A percentile compares a stretch with the other conserved stretches of the same genome.
These are phyloP conservation scores for Penicillium manginii DNA, from an alignment of 495 filamentous ascomycete genomes.

Conservation along the genomic window DNA sequence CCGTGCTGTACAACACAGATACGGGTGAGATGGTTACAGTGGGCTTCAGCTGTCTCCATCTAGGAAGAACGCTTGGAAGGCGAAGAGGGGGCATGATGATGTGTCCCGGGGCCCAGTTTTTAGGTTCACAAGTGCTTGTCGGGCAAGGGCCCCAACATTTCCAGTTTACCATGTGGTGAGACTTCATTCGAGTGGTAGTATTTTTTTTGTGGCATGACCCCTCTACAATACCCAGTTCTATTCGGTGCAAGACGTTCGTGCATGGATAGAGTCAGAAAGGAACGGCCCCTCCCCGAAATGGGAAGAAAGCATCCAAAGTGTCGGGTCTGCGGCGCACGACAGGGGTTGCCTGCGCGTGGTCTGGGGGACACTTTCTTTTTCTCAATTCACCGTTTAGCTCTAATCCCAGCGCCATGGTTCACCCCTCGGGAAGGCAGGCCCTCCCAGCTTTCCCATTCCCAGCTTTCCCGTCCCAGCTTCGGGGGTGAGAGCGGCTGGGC, in stretches of 20 bases:
- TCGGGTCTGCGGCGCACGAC: constrained; percentile 31
- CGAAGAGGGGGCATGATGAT: constrained; percentile 1
- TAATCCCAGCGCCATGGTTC: constrained; percentile 51
- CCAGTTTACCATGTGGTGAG: constrained; percentile 1
- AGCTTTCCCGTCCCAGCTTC: constrained; percentile 11
- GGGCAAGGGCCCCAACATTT: not conserved
- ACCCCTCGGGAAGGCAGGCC: constrained; percentile 34
- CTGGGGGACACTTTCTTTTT: not conserved
- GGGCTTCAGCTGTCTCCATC: constrained; percentile 9
- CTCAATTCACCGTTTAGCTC: constrained; percentile 25
- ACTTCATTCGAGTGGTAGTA: constrained; percentile 9
- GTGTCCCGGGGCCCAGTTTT: constrained; percentile 16
- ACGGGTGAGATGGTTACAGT: not conserved
- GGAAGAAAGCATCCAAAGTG: constrained; percentile 29
- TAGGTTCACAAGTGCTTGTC: constrained; percentile 14
- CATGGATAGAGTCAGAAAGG: constrained; percentile 22
- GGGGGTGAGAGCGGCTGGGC: constrained; percentile 31
- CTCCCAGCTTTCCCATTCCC: not conserved
- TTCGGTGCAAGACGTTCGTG: constrained; percentile 34
- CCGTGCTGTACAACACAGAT: not conserved
- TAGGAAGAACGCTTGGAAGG: not conserved
- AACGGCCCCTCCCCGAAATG: constrained; percentile 18
- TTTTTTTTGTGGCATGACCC: constrained; percentile 10
- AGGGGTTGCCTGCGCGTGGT: constrained; percentile 18
- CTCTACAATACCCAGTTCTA: too few species aligned